These are phyloP conservation scores for Calamus simplicifolius DNA, from an alignment of 176 grass and related monocot genomes.

Conservation along the genomic window DNA sequence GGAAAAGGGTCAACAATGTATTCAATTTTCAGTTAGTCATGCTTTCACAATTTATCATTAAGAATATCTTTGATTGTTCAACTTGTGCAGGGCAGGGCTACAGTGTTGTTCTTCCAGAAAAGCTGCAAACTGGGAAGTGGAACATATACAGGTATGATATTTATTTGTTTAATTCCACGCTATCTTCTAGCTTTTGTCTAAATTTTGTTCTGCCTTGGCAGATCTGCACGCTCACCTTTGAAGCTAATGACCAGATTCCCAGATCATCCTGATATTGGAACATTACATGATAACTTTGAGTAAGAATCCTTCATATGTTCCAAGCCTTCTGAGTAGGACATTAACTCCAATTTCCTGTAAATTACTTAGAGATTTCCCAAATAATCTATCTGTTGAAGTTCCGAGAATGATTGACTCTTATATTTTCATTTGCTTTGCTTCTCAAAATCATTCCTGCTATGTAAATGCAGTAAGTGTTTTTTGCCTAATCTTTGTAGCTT, in stretches of 20 bases:
- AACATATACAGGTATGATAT: slow-evolving; percentile 74
- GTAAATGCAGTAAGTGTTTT: too few species aligned
- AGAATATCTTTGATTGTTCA: slow-evolving; percentile 5
- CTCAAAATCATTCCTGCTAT: too few species aligned
- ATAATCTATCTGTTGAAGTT: too few species aligned
- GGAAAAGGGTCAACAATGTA: too few species aligned
- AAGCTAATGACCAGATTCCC: slow-evolving; percentile 37
- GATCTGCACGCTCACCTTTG: slow-evolving; percentile 58
- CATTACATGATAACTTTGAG: slow-evolving; percentile 78
- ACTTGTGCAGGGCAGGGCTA: slow-evolving; percentile 65
- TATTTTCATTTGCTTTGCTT: too few species aligned
- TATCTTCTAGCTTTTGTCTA: neutral
- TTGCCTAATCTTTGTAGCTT: too few species aligned
- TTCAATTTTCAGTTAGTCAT: too few species aligned
- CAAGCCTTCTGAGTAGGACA: too few species aligned
- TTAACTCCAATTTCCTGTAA: too few species aligned
- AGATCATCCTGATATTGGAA: slow-evolving; percentile 50
- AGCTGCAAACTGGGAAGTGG: slow-evolving; percentile 95
- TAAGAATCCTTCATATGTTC: slow-evolving; percentile 32
- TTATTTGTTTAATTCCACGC: slow-evolving; percentile 4
- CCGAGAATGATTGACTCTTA: too few species aligned
- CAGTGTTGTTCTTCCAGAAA: slow-evolving; percentile 80
- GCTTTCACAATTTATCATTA: too few species aligned
- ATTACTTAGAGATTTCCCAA: too few species aligned
- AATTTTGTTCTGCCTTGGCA: slow-evolving; percentile 19